Evolutionary conservation across 1,284 basidiomycete genomes (phyloP).

Genomic region (Lignosus rhinocerotis): DNA sequence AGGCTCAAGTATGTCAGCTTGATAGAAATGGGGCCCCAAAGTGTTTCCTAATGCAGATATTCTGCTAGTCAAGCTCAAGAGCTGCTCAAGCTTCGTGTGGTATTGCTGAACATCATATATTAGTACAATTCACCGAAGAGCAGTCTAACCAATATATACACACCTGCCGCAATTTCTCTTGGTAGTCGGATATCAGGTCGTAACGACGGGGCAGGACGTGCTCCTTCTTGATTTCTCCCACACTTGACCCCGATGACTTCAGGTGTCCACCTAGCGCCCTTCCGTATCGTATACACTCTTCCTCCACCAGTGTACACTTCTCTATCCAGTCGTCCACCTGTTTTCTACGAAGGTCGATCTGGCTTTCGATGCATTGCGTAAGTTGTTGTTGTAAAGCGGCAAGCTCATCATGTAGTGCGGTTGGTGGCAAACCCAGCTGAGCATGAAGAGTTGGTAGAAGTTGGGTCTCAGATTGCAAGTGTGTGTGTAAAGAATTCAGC

Average conservation of each 20-base stretch:
- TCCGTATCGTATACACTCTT: conserved; percentile 61
- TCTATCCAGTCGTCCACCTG: conserved; percentile 72
- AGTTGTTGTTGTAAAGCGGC: conserved; percentile 64
- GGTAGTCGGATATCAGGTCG: conserved; percentile 62
- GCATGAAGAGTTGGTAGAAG: conserved; percentile 71
- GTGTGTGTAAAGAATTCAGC: conserved; percentile 73
- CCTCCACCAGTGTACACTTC: conserved; percentile 64
- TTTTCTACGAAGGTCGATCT: conserved; percentile 62
- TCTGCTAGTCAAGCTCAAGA: conserved; percentile 64
- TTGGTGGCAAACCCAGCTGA: conserved; percentile 69
- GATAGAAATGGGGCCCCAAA: conserved; percentile 62
- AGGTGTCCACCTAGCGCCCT: conserved; percentile 69
- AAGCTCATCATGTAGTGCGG: conserved; percentile 76
- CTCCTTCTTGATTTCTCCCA: conserved; percentile 61
- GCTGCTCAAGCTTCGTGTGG: conserved; percentile 77
- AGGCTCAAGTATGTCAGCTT: conserved; percentile 55
- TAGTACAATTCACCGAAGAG: background rate
- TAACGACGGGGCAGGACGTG: conserved; percentile 66
- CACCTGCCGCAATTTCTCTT: conserved; percentile 77
- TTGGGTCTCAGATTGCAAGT: conserved; percentile 74
- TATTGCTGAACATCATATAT: conserved; percentile 51
- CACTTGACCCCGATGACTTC: conserved; percentile 59
- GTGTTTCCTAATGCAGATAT: conserved; percentile 57
- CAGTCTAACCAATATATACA: conserved; percentile 25
- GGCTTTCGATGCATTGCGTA: conserved; percentile 66